Base-by-base conservation (phyloP, 1,284 basidiomycete species). In the Gomphus bonarii region DNA sequence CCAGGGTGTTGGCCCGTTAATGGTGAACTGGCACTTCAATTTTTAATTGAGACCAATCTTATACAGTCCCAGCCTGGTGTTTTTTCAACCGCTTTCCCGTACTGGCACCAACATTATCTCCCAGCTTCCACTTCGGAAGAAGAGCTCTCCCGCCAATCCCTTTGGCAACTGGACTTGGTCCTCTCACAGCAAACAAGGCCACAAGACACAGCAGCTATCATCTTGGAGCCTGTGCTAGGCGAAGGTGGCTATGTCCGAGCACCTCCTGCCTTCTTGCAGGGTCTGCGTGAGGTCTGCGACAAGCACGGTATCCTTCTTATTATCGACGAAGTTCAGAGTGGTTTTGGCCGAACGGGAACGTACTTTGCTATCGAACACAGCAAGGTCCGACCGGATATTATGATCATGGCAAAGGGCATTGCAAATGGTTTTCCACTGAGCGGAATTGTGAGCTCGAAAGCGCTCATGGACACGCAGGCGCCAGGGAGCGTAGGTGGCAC, bases 191-290 rank as follows among this genome's bases (percentile, higher is more conserved):
- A 95, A 70, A 87, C 84, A 8, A 77, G 86, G 0, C 90, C 94
- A 0, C 71, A 73, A 11, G 94, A 97, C 68, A 95, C 93, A 0
- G 93, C 95, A 3, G 93, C 92, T 22, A 88, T 98, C 67, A 73
- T 98, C 62, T 73, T 98, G 56, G 95, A 98, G 74, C 89, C 95
- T 54, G 86, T 97, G 10, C 77, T 98, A 31, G 94, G 93, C 38
- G 93, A 97, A 72, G 93, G 90, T 50, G 95, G 95, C 3, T 98
- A 98, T 72, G 88, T 97, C 16, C 86, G 91, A 25, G 91, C 94
- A 0, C 91, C 94, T 0, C 66, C 82, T 1, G 79, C 82, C 28
- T 98, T 88, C 75, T 71, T 99, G 61, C 74, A 80, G 52, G 91
- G 88, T 47, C 70, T 98, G 55, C 78, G 94, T 58, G 75, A 80